Evolutionary conservation across 2,329 filamentous ascomycete genomes (phyloP).

Genomic region (Calycina marina): DNA sequence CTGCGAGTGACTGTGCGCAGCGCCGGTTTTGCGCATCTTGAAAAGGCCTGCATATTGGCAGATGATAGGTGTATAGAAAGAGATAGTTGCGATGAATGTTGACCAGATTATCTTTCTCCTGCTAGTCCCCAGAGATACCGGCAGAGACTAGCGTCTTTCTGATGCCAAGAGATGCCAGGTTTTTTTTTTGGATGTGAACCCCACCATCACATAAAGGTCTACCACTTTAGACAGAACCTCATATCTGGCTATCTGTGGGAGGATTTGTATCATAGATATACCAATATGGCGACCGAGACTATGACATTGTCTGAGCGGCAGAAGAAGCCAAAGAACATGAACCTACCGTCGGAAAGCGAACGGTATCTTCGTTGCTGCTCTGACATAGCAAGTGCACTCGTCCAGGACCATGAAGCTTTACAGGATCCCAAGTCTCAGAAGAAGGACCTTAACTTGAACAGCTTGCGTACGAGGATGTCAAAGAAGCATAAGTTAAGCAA

Average conservation of each 20-base stretch:
- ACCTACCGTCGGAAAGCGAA: slow-evolving; percentile 84
- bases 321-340: slow-evolving; percentile 50
- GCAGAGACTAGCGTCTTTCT: too few relatives aligned
- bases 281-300: slow-evolving; percentile 44
- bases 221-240: too few relatives aligned
- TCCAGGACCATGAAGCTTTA: slow-evolving; percentile 81
- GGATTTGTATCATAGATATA: too few relatives aligned
- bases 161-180: too few relatives aligned
- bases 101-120: too few relatives aligned
- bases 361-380: slow-evolving; percentile 87
- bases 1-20: slow-evolving; percentile 53
- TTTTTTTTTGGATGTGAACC: neutral
- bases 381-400: slow-evolving; percentile 84
- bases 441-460: slow-evolving; percentile 87
- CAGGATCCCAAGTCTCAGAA: slow-evolving; percentile 57
- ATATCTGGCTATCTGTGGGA: too few relatives aligned
- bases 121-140: too few relatives aligned
- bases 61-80: slow-evolving; percentile 20
- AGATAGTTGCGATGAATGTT: slow-evolving; percentile 9
- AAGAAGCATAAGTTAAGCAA: slow-evolving; percentile 85
- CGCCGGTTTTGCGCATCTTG: slow-evolving; percentile 56
- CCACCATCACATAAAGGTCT: too few relatives aligned
- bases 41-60: slow-evolving; percentile 68
- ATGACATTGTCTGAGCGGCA: slow-evolving; percentile 35
- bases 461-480: slow-evolving; percentile 69